Conservation (phyloP, 495 filamentous ascomycete genomes). For the Beverwykella pulmonaria region DNA sequence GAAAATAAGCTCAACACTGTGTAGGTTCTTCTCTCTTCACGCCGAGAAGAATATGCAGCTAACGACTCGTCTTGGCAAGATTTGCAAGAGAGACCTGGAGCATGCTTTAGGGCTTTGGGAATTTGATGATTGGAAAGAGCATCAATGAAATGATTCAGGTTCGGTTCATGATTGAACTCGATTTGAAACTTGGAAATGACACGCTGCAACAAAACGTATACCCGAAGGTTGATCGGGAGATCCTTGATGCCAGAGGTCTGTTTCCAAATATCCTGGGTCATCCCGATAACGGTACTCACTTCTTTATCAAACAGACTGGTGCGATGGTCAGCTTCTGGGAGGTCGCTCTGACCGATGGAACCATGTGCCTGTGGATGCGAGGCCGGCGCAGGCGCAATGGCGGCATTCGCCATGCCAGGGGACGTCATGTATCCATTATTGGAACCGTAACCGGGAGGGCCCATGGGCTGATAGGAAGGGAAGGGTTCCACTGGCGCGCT, state of each 20-base stretch:
- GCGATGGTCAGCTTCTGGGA: constrained; percentile 17
- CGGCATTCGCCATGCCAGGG: constrained; percentile 7
- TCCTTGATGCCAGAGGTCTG: constrained; percentile 62
- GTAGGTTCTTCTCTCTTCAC: constrained; percentile 54
- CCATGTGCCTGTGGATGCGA: neutral
- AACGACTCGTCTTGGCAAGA: constrained; percentile 48
- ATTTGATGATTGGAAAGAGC: constrained; percentile 65
- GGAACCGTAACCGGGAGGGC: constrained; percentile 18
- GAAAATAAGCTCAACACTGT: constrained; percentile 64
- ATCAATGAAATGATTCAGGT: constrained; percentile 65
- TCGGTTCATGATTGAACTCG: constrained; percentile 58
- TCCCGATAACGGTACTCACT: constrained; percentile 61
- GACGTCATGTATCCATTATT: constrained; percentile 30
- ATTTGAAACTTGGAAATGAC: constrained; percentile 56
- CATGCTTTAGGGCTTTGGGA: constrained; percentile 68
- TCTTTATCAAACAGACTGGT: constrained; percentile 48
- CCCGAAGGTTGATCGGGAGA: constrained; percentile 61
- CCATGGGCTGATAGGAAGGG: constrained; percentile 22
- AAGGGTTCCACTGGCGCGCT: constrained; percentile 23
- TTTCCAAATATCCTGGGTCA: constrained; percentile 65
- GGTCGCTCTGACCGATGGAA: neutral
- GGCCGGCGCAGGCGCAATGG: constrained; percentile 13
- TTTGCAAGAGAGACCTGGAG: constrained; percentile 67
- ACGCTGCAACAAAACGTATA: constrained; percentile 67
- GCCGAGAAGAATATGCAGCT: constrained; percentile 35